A percentile compares a stretch with the other conserved stretches of the same genome.
Evolutionary conservation across 176 grass and related monocot genomes (phyloP).

Genomic region (Typha latifolia): DNA sequence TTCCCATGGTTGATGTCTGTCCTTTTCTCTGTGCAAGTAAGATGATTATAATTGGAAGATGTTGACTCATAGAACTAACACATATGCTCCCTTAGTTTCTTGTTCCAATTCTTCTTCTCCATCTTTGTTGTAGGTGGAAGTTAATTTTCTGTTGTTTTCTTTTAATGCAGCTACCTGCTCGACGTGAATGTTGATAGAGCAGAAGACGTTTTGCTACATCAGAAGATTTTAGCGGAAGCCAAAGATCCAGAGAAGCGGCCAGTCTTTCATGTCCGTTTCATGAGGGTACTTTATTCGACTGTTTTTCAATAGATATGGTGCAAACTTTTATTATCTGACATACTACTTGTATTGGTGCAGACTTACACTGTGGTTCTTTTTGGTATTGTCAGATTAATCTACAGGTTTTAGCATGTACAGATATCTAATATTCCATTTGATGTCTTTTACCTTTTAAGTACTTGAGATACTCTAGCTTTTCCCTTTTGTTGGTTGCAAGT

Average conservation of each 20-base stretch:
- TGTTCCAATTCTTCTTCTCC: background rate
- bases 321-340: too few species aligned
- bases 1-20: background rate
- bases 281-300: conserved; percentile 48
- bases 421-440: too few species aligned
- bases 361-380: too few species aligned
- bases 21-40: too few species aligned
- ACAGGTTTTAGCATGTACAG: too few species aligned
- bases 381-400: too few species aligned
- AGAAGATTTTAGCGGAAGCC: conserved; percentile 59
- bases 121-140: background rate
- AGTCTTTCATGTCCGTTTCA: conserved; percentile 60
- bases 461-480: too few species aligned
- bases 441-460: too few species aligned
- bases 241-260: conserved; percentile 66
- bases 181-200: conserved; percentile 74
- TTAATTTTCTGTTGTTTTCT: conserved; percentile 15
- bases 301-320: background rate
- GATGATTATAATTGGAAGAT: background rate
- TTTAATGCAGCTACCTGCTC: conserved; percentile 66
- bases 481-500: too few species aligned
- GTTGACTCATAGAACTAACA: background rate
- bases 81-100: background rate
- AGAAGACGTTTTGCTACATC: conserved; percentile 60
- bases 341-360: too few species aligned